These are phyloP conservation scores for Pistacia vera DNA, from an alignment of 345 rosid species.

Conservation along the genomic window DNA sequence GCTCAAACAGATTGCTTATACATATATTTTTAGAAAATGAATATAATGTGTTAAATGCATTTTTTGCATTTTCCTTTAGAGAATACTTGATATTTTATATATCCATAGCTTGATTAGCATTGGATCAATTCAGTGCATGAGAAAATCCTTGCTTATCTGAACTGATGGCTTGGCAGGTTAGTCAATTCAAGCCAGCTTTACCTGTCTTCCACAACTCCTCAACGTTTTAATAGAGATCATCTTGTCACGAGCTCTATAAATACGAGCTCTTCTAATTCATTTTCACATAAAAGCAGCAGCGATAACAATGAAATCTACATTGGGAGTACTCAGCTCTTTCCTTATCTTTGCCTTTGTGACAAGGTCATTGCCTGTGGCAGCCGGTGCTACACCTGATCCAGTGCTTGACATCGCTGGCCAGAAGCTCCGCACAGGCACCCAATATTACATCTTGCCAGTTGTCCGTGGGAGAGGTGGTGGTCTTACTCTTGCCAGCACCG, in stretches of 20 bases:
- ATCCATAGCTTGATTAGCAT: neutral
- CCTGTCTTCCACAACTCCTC: neutral
- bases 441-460: slow-evolving; percentile 39
- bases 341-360: slow-evolving; percentile 21
- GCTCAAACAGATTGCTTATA: neutral
- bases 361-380: slow-evolving; percentile 14
- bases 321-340: slow-evolving; percentile 8
- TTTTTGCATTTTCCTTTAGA: no score
- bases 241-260: neutral
- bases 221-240: neutral
- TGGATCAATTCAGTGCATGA: neutral
- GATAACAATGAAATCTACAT: slow-evolving; percentile 4
- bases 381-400: slow-evolving; percentile 10
- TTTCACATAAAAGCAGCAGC: neutral
- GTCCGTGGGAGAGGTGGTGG: slow-evolving; percentile 39
- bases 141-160: neutral
- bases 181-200: neutral
- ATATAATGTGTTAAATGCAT: no score
- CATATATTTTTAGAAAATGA: neutral
- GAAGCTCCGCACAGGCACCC: slow-evolving; percentile 19
- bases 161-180: neutral
- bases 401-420: slow-evolving; percentile 33
- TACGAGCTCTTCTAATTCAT: neutral
- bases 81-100: neutral
- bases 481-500: slow-evolving; percentile 27